Conservation (phyloP, 2,329 filamentous ascomycete species). For the Fusarium anguioides region DNA sequence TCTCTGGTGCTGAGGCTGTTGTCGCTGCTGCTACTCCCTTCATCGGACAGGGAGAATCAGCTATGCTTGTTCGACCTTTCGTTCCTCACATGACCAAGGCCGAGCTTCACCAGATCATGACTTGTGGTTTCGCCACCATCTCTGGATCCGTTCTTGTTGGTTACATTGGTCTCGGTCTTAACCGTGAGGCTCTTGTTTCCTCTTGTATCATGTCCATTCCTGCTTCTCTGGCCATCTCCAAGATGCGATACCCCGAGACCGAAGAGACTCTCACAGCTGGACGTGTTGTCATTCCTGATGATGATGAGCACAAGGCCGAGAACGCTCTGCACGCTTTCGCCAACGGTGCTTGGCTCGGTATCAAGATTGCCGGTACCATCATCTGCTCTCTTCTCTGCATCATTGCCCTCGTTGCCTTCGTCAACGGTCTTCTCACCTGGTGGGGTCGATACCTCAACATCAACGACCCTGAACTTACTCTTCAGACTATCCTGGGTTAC, state of each 20-base stretch:
- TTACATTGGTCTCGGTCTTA: slow-evolving; percentile 86
- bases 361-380: slow-evolving; percentile 90
- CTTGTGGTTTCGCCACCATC: slow-evolving; percentile 91
- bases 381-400: slow-evolving; percentile 83
- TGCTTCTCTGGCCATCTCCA: slow-evolving; percentile 87
- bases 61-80: slow-evolving; percentile 91
- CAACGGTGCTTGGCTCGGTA: slow-evolving; percentile 84
- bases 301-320: slow-evolving; percentile 78
- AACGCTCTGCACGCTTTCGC: slow-evolving; percentile 88
- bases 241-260: slow-evolving; percentile 88
- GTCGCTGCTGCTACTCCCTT: slow-evolving; percentile 93
- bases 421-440: slow-evolving; percentile 84
- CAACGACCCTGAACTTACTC: slow-evolving; percentile 67
- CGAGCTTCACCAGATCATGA: slow-evolving; percentile 93
- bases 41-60: slow-evolving; percentile 93
- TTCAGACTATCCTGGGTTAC: slow-evolving; percentile 82
- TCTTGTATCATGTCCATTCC: slow-evolving; percentile 97
- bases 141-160: slow-evolving; percentile 87
- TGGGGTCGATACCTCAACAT: slow-evolving; percentile 84
- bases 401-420: slow-evolving; percentile 77
- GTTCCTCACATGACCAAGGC: slow-evolving; percentile 86
- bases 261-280: slow-evolving; percentile 88
- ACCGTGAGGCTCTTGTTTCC: slow-evolving; percentile 85
- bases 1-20: slow-evolving; percentile 92
- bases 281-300: slow-evolving; percentile 82